Evolutionary conservation across 192 early-diverging fungal genomes (phyloP), one percentile per base, ranked within the genome.

Genomic region (Tieghemiomyces parasiticus): DNA sequence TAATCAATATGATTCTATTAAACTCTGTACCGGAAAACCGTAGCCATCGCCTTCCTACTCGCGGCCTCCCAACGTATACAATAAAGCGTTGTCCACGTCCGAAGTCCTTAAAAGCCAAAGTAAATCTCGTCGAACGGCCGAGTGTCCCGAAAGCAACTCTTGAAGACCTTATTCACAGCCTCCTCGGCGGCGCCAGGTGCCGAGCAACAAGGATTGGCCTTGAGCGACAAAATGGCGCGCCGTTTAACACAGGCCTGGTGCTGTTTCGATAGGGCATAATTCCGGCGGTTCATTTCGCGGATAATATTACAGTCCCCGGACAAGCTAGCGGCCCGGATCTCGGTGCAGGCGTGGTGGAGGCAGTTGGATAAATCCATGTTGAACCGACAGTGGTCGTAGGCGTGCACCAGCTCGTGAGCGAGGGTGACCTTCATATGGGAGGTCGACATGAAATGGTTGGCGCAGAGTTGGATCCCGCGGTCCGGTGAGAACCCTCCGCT

Each of bases 121-220:
- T 90, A 87, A 61, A 97, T 92, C 71, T 97, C 93, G 68, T 94
- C 91, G 70, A 93, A 97, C 0, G 93, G 93, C 46, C 85, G 78
- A n/a, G 91, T 97, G 66, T 97, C 94, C 13, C 77, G 83, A 66
- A 93, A 94, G 66, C 94, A 97, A 54, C 80, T 84, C 31, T 88
- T 75, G 73, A 90, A 97, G 3, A 94, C 94, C 50, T 82, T 80
- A 46, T 81, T 76, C 26, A 97, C 89, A 0, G 88, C 91, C 32
- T 80, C 82, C 68, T 93, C 92, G 0, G 94, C 94, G 28, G 84
- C 85, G 26, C 78, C 77, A 14, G 76, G 70, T 3, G 76, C 81
- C 50, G 81, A 74, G 68, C 88, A 93, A n/a, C 68, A 68, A 14
- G 90, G 85, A 46, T 89, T 85, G 46, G 83, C 81, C 49, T 72